phyloP scores from a whole-genome alignment of 2,329 filamentous ascomycete species.

The Verticillium albo-atrum region DNA sequence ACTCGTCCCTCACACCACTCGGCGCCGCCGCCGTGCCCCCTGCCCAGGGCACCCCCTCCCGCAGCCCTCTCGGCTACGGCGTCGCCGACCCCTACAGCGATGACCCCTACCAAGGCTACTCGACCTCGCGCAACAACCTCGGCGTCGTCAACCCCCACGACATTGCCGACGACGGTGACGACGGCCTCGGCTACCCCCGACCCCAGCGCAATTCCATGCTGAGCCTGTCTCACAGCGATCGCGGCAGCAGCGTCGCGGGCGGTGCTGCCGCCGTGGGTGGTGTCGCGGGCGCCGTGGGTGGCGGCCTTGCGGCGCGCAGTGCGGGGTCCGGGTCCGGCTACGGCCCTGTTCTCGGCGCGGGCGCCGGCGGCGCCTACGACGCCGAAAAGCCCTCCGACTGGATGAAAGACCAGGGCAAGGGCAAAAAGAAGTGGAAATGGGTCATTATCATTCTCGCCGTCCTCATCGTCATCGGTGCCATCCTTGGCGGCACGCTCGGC shows the following conservation, averaged over 20 bases:
- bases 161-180: slow-evolving; percentile 84
- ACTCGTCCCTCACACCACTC: slow-evolving; percentile 36
- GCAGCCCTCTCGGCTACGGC: slow-evolving; percentile 42
- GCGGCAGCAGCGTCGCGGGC: slow-evolving; percentile 29
- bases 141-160: slow-evolving; percentile 70
- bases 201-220: slow-evolving; percentile 55
- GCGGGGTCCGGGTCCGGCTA: slow-evolving; percentile 40
- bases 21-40: slow-evolving; percentile 26
- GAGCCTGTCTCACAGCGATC: slow-evolving; percentile 42
- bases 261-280: slow-evolving; percentile 42
- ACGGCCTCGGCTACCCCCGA: slow-evolving; percentile 60
- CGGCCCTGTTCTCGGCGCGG: slow-evolving; percentile 42
- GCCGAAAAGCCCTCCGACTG: slow-evolving; percentile 64
- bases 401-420: slow-evolving; percentile 53
- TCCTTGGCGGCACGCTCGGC: slow-evolving; percentile 71
- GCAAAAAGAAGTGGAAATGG: slow-evolving; percentile 65
- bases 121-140: slow-evolving; percentile 38
- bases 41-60: slow-evolving; percentile 37
- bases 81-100: slow-evolving; percentile 48
- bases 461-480: slow-evolving; percentile 62
- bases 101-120: slow-evolving; percentile 63
- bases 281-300: slow-evolving; percentile 33
- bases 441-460: slow-evolving; percentile 61
- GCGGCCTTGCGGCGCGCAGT: slow-evolving; percentile 24
- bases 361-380: slow-evolving; percentile 20